Conservation (phyloP, 768 basidiomycete genomes). For the Exsudoporus frostii region DNA sequence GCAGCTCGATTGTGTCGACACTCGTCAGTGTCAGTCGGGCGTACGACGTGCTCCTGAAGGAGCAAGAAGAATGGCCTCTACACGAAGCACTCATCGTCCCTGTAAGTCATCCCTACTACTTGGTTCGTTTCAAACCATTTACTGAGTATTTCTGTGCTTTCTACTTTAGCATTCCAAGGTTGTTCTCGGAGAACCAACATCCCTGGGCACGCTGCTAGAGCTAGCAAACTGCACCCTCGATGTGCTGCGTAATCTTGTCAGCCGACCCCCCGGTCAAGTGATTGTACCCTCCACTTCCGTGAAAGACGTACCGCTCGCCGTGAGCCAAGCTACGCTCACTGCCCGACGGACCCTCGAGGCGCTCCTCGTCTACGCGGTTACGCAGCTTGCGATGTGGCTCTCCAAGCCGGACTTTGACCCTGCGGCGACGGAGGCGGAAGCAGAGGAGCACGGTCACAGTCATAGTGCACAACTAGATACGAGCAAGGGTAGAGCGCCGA, state of each 20-base stretch:
- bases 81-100: slow-evolving; percentile 69
- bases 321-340: slow-evolving; percentile 54
- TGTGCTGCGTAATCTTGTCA: slow-evolving; percentile 63
- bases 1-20: slow-evolving; percentile 65
- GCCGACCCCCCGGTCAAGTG: slow-evolving; percentile 56
- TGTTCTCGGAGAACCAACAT: slow-evolving; percentile 76
- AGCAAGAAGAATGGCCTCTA: slow-evolving; percentile 70
- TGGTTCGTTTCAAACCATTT: background rate
- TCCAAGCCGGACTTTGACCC: slow-evolving; percentile 67
- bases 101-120: slow-evolving; percentile 40
- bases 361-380: slow-evolving; percentile 65
- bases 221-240: slow-evolving; percentile 76
- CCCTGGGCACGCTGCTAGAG: slow-evolving; percentile 85
- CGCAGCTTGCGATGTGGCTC: slow-evolving; percentile 78
- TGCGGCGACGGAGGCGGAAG: slow-evolving; percentile 39
- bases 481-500: slow-evolving; percentile 39
- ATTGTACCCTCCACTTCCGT: slow-evolving; percentile 36
- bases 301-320: slow-evolving; percentile 39
- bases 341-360: slow-evolving; percentile 64
- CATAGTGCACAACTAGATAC: slow-evolving; percentile 18
- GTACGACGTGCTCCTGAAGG: slow-evolving; percentile 60
- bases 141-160: background rate
- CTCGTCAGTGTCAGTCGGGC: slow-evolving; percentile 69
- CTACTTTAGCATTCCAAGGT: slow-evolving; percentile 74
- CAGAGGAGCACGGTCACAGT: slow-evolving; percentile 36